These are phyloP conservation scores for Articulospora tetracladia DNA, from an alignment of 495 filamentous ascomycete species.

Conservation along the genomic window DNA sequence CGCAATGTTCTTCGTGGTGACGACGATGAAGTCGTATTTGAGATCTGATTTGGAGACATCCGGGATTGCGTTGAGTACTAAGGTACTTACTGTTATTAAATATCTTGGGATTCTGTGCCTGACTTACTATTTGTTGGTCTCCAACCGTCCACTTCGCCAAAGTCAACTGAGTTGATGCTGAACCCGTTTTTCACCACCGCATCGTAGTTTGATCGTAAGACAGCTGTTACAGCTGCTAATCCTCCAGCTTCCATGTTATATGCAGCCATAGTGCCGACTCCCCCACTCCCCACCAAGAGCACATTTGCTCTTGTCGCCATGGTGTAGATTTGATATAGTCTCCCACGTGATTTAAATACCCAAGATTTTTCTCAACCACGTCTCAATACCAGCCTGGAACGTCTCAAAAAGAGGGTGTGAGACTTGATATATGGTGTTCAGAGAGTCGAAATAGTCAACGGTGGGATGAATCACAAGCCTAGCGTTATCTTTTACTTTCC, in stretches of 20 bases:
- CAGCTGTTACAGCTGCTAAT: constrained; percentile 28
- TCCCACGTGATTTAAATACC: constrained; percentile 14
- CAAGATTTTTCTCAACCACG: neutral
- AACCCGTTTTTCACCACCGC: constrained; percentile 26
- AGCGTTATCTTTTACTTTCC: neutral
- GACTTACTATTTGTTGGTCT: constrained; percentile 21
- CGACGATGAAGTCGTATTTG: constrained; percentile 47
- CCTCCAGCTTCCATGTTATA: constrained; percentile 31
- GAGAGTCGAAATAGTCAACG: neutral
- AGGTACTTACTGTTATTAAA: neutral
- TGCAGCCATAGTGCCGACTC: constrained; percentile 35
- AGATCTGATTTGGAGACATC: constrained; percentile 27
- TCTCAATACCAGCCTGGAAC: neutral
- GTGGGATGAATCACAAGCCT: neutral
- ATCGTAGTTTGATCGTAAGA: constrained; percentile 32
- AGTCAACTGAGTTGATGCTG: constrained; percentile 30
- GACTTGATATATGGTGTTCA: neutral
- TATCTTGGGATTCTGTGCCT: neutral
- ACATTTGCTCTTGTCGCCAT: constrained; percentile 22
- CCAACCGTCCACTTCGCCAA: constrained; percentile 29
- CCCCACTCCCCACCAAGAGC: constrained; percentile 33
- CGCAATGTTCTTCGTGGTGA: constrained; percentile 48
- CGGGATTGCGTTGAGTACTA: constrained; percentile 38
- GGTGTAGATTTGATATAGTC: neutral
- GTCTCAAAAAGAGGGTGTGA: neutral